Base-by-base conservation (phyloP, 805 yeast genomes). In the Candida yuanshanica region DNA sequence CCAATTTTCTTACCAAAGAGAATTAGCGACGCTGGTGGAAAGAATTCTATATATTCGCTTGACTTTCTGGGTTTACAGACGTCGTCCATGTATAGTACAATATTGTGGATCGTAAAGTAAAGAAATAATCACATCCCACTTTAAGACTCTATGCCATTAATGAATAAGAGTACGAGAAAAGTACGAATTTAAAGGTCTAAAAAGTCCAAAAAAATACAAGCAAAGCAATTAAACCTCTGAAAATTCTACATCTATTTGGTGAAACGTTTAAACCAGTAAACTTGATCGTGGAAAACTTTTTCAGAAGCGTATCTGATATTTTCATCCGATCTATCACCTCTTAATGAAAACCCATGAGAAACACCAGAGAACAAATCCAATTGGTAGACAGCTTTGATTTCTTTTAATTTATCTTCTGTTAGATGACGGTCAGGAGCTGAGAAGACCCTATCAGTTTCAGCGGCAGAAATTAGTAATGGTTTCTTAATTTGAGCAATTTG, bases 281-380 rank as follows among this genome's bases (percentile, higher is more conserved):
- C 35, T 49, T 64, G 70, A 47, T 67, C 72, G 7, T 23, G 33
- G 32, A 83, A 63, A 2, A 81, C 69, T 68, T 81, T 83, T 47
- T 83, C 83, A 60, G 73, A 79, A 32, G 95, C 88, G 50, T 79
- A 80, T 50, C 60, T 69, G 42, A 74, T 75, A 25, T 51, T 58
- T 18, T 82, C 81, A 44, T 66, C 64, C 10, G 65, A 46, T 25
- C 72, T 47, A 57, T 89, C 95, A 43, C 95, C 95, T 64, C 85
- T 83, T 33, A 75, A 79, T 17, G 95, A 77, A 60, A 69, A 90
- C 1, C 96, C 97, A 59, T 90, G 97, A 4, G 58, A 20, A 20
- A 75, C 81, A 42, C 83, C 83, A 24, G 81, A 59, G 60, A 75
- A 82, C 35, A 85, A 56, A 44, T 79, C 76, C 20, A 82, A 52